These are phyloP conservation scores for Emergomyces pasteurianus DNA, from an alignment of 2,329 filamentous ascomycete species.

Conservation along the genomic window DNA sequence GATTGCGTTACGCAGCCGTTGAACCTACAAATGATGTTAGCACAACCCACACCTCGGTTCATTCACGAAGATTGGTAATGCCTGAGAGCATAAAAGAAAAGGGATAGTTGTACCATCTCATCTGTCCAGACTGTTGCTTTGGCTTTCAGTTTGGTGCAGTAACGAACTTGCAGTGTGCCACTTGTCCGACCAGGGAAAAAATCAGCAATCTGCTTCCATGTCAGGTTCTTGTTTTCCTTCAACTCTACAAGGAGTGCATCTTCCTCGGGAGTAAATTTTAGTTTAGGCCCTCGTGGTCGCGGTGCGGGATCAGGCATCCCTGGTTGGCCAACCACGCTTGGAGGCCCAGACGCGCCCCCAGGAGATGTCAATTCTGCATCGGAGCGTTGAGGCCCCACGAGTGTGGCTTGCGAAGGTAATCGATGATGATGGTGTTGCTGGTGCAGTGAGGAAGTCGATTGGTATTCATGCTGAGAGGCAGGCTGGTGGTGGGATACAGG, in stretches of 20 bases:
- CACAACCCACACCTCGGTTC: background rate
- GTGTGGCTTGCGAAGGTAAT: constrained; percentile 59
- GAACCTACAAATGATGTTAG: constrained; percentile 19
- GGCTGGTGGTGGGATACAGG: constrained; percentile 19
- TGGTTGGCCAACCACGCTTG: constrained; percentile 73
- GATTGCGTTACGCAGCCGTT: constrained; percentile 28
- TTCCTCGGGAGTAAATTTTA: constrained; percentile 89
- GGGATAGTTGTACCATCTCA: constrained; percentile 55
- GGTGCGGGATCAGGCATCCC: constrained; percentile 80
- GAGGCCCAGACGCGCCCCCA: constrained; percentile 47
- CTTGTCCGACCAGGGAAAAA: constrained; percentile 88
- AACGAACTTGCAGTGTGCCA: constrained; percentile 82
- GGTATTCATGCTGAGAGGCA: constrained; percentile 20
- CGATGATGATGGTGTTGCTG: constrained; percentile 63
- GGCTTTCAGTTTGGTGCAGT: constrained; percentile 89
- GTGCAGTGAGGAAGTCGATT: constrained; percentile 32
- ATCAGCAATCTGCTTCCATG: constrained; percentile 95
- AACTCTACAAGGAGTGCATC: constrained; percentile 78
- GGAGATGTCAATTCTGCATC: constrained; percentile 37
- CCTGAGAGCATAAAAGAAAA: constrained; percentile 2
- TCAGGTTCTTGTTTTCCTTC: constrained; percentile 88
- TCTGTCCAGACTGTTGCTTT: constrained; percentile 91
- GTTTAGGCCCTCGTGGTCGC: constrained; percentile 71
- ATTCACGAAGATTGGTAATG: background rate
- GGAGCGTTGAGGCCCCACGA: constrained; percentile 53